phyloP scores from a whole-genome alignment of 768 basidiomycete genomes.

The Amylocystis lapponica region DNA sequence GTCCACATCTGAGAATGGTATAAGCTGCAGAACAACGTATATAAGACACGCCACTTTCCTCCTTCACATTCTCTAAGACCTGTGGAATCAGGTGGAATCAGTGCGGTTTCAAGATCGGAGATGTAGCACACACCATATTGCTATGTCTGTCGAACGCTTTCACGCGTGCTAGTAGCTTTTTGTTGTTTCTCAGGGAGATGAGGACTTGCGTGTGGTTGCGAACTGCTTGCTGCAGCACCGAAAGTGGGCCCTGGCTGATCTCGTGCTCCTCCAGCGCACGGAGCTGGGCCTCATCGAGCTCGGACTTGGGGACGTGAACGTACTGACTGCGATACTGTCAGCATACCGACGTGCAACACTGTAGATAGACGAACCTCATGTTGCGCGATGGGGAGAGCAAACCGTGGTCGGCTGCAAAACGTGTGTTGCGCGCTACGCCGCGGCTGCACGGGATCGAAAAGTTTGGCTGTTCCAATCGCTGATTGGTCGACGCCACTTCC shows the following conservation, averaged over 20 bases:
- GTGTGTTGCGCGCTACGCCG: slow-evolving; percentile 11
- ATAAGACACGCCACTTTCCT: slow-evolving; percentile 45
- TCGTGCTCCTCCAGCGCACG: slow-evolving; percentile 97
- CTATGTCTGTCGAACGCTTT: slow-evolving; percentile 99
- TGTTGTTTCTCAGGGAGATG: slow-evolving; percentile 96
- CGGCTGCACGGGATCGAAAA: slow-evolving; percentile 21
- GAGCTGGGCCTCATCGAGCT: slow-evolving; percentile 94
- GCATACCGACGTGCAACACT: not conserved
- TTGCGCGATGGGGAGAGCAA: slow-evolving; percentile 8
- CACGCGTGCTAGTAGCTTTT: slow-evolving; percentile 91
- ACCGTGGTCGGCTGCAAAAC: not conserved
- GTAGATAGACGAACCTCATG: slow-evolving; percentile 18
- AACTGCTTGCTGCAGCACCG: slow-evolving; percentile 94
- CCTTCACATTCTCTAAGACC: slow-evolving; percentile 98
- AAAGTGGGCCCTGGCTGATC: slow-evolving; percentile 96
- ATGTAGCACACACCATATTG: slow-evolving; percentile 74
- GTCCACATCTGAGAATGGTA: slow-evolving; percentile 88
- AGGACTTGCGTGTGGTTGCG: slow-evolving; percentile 97
- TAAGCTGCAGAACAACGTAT: not conserved
- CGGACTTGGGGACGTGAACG: slow-evolving; percentile 93
- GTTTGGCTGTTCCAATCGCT: slow-evolving; percentile 18
- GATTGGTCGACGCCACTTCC: slow-evolving; percentile 10
- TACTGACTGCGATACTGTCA: slow-evolving; percentile 66
- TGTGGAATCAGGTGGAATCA: slow-evolving; percentile 23
- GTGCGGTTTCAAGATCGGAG: not conserved